Conservation (phyloP, 805 yeast species). For the Candida montana region DNA sequence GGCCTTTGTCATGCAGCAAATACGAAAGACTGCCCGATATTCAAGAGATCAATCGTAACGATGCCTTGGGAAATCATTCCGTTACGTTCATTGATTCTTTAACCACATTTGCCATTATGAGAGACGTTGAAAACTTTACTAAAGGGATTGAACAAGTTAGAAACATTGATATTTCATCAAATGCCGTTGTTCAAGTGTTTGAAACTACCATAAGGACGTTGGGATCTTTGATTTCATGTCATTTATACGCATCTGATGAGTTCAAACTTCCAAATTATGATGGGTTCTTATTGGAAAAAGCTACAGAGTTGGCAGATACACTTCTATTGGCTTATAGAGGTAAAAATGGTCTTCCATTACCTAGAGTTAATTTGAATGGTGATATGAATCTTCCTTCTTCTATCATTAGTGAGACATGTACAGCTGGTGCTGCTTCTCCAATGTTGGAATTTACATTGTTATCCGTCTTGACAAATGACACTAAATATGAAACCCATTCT, state of each 20-base stretch:
- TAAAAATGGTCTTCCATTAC: slow-evolving; percentile 62
- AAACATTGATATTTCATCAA: slow-evolving; percentile 47
- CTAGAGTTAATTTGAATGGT: slow-evolving; percentile 70
- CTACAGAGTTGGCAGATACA: slow-evolving; percentile 69
- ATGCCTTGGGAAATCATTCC: slow-evolving; percentile 80
- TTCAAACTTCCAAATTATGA: slow-evolving; percentile 44
- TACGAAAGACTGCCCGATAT: slow-evolving; percentile 58
- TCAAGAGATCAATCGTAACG: slow-evolving; percentile 60
- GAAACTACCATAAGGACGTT: slow-evolving; percentile 78
- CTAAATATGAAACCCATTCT: slow-evolving; percentile 58
- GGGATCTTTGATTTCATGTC: slow-evolving; percentile 79
- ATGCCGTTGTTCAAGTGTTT: slow-evolving; percentile 79
- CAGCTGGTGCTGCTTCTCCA: slow-evolving; percentile 84
- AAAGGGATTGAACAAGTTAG: slow-evolving; percentile 35
- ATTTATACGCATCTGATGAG: slow-evolving; percentile 50
- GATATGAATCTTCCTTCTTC: slow-evolving; percentile 37
- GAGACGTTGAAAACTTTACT: slow-evolving; percentile 52
- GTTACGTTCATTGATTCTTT: slow-evolving; percentile 74
- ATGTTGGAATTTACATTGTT: slow-evolving; percentile 74
- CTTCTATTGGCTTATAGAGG: slow-evolving; percentile 68
- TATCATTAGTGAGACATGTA: slow-evolving; percentile 63
- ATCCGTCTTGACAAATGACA: slow-evolving; percentile 70
- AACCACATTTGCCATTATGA: slow-evolving; percentile 72
- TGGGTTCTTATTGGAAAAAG: slow-evolving; percentile 66
- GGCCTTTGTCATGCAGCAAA: slow-evolving; percentile 67